These are phyloP conservation scores for Aspergillus pseudonomiae DNA, from an alignment of 2,329 filamentous ascomycete genomes.

Conservation along the genomic window DNA sequence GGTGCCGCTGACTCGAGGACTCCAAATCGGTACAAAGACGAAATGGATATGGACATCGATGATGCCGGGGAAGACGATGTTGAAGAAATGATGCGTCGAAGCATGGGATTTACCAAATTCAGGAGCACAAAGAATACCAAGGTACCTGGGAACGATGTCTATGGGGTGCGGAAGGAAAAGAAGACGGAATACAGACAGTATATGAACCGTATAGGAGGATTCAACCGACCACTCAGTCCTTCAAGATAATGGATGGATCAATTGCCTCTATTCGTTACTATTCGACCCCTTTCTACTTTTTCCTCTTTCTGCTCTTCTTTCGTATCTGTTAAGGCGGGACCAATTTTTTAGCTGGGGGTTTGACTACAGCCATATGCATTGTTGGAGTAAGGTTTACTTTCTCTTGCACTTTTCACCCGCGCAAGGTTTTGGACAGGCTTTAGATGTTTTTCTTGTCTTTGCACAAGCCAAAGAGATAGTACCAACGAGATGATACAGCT, in stretches of 20 bases:
- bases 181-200: conserved; percentile 95
- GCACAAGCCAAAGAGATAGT: background rate
- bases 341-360: conserved; percentile 8
- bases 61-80: conserved; percentile 64
- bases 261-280: conserved; percentile 4
- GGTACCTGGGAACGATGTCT: conserved; percentile 82
- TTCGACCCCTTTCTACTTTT: conserved; percentile 6
- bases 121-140: conserved; percentile 86
- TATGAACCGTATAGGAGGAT: conserved; percentile 65
- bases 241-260: conserved; percentile 32
- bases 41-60: conserved; percentile 48
- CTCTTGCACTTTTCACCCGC: background rate
- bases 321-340: conserved; percentile 16
- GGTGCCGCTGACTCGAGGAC: conserved; percentile 25
- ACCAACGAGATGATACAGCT: background rate
- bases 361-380: conserved; percentile 29
- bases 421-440: conserved; percentile 1
- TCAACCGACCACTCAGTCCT: conserved; percentile 54
- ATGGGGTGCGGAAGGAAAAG: conserved; percentile 86
- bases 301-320: background rate
- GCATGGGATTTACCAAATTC: conserved; percentile 91
- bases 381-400: conserved; percentile 30
- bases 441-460: background rate
- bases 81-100: conserved; percentile 72
- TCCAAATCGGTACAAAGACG: conserved; percentile 32